Base-by-base conservation (phyloP, 768 basidiomycete species). In the Sporobolomyces pararoseus region DNA sequence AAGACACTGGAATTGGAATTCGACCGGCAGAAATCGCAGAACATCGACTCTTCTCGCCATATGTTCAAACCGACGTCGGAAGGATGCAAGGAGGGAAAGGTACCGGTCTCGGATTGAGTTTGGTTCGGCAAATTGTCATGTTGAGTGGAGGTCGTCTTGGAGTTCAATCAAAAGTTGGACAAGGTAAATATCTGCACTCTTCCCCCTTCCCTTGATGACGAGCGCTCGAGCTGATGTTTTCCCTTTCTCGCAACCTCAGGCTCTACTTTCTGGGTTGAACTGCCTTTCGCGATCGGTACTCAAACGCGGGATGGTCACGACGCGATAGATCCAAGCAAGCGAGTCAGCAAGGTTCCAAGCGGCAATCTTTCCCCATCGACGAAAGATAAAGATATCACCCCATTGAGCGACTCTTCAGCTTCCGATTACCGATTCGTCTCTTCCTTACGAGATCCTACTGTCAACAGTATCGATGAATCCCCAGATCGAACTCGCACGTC, bases 71-170 rank as follows among this genome's bases (percentile, higher is more conserved):
- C 13, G 82, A 81, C 60, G 80, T 81, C 49, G 82, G 82, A 12
- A 68, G 81, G 35, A 76, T 80, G 50, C 82, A 83, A 71, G 82
- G 82, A 51, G 82, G 82, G 6, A 82, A 81, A 75, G 82, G 82
- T 0, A 80, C 81, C 31, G 62, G 82, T 3, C 68, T 83, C 7
- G 82, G 82, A 44, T 71, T 83, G 9, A 80, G 81, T 7, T 76
- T 83, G 27, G 80, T 82, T 16, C 76, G 81, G 23, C 80, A 82
- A 61, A 82, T 83, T 68, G 80, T 83, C 59, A 79, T 79, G 71
- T 77, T 82, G 31, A 76, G 75, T 21, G 78, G 81, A 31, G 82
- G 82, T 23, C 77, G 82, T 55, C 72, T 83, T 52, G 82, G 82
- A 44, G 82, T 83, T 19, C 72, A 75, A 34, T 75, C 73, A 21